Conservation (phyloP, 306 rosid species). For the Medicago ruthenica region DNA sequence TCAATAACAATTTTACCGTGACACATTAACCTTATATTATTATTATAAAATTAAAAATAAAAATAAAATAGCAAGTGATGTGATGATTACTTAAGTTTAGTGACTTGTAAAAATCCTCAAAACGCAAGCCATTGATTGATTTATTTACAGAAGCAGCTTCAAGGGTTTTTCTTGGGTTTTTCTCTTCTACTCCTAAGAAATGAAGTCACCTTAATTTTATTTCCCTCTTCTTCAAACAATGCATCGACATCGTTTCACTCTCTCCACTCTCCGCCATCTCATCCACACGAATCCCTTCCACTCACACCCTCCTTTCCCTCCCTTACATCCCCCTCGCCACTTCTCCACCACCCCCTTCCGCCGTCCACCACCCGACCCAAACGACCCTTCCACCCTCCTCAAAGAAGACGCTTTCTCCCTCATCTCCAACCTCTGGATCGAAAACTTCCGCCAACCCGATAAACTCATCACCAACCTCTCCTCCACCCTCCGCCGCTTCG, state of each 20-base stretch:
- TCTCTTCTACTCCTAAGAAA: too few relatives aligned
- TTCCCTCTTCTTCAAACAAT: constrained; percentile 39
- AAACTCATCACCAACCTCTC: constrained; percentile 61
- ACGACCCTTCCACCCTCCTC: constrained; percentile 67
- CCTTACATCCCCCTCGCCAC: constrained; percentile 46
- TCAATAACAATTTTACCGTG: too few relatives aligned
- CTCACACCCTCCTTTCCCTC: constrained; percentile 25
- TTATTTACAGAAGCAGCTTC: too few relatives aligned
- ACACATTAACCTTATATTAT: too few relatives aligned
- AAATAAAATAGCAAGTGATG: too few relatives aligned
- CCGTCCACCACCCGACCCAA: constrained; percentile 61
- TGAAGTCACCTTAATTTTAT: too few relatives aligned
- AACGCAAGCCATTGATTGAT: too few relatives aligned
- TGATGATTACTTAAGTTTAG: too few relatives aligned
- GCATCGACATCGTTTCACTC: constrained; percentile 68
- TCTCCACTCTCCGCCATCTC: constrained; percentile 54
- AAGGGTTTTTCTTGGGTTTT: too few relatives aligned
- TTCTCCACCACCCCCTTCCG: constrained; percentile 48
- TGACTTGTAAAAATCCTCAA: too few relatives aligned
- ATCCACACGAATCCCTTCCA: constrained; percentile 32
- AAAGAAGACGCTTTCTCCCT: constrained; percentile 80
- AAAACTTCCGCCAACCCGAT: constrained; percentile 77
- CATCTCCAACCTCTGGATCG: constrained; percentile 80
- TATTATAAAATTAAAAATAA: too few relatives aligned
- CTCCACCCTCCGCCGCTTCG: constrained; percentile 74